A percentile compares a stretch with the other conserved stretches of the same genome.
These are phyloP conservation scores for Plantago major DNA, from an alignment of 257 asterid species.

Conservation along the genomic window DNA sequence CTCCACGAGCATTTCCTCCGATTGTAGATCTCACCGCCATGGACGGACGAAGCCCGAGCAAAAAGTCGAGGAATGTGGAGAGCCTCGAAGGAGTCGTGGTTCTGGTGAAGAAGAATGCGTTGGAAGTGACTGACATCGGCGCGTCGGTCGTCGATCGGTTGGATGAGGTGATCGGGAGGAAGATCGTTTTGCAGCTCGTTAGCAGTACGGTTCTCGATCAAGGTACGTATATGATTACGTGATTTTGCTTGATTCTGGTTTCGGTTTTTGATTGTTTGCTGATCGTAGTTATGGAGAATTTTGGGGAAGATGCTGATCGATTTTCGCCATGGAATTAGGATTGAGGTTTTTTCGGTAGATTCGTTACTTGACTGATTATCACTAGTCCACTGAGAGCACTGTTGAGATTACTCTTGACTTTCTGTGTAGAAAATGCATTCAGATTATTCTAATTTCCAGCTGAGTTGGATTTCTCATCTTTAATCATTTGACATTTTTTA, in stretches of 20 bases:
- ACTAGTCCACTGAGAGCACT: too few species aligned
- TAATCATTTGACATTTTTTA: too few species aligned
- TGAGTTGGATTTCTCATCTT: too few species aligned
- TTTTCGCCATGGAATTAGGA: too few species aligned
- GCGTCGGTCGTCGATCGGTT: conserved; percentile 44
- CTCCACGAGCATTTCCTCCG: not conserved
- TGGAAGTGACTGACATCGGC: conserved; percentile 34
- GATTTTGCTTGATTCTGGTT: not conserved
- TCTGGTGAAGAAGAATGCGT: conserved; percentile 53
- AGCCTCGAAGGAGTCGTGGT: conserved; percentile 53
- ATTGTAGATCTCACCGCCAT: conserved; percentile 6
- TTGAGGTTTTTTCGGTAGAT: too few species aligned
- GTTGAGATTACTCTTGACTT: too few species aligned
- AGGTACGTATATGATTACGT: not conserved
- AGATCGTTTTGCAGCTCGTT: conserved; percentile 58
- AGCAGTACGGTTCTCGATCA: conserved; percentile 21
- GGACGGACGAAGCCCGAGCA: conserved; percentile 19
- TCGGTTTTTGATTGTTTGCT: not conserved
- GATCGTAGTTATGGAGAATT: not conserved
- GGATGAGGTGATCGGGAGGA: conserved; percentile 49
- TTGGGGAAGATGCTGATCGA: too few species aligned
- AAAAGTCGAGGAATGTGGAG: conserved; percentile 29
- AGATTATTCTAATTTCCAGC: too few species aligned
- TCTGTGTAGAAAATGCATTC: too few species aligned
- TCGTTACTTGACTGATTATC: too few species aligned